Conservation (phyloP, 345 rosid genomes). For the Moricandia arvensis region DNA sequence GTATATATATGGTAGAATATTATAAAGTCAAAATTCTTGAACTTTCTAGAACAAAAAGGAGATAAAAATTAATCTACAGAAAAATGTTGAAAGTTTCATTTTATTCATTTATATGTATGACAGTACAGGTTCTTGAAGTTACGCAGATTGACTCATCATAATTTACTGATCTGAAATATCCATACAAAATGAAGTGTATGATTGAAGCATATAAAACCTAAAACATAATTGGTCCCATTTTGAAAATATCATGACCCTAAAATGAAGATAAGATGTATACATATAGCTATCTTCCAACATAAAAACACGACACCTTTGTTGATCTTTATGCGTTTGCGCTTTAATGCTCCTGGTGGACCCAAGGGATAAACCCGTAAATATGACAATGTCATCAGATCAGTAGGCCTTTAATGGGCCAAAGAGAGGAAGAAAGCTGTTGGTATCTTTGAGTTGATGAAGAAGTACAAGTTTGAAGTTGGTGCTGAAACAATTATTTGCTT, state of each 20-base stretch:
- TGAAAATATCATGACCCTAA: slow-evolving; percentile 25
- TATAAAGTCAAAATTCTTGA: too few relatives aligned
- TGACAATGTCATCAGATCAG: not conserved
- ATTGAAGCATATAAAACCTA: slow-evolving; percentile 26
- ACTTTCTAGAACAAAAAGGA: not conserved
- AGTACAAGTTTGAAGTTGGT: slow-evolving; percentile 58
- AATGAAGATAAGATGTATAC: slow-evolving; percentile 31
- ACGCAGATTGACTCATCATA: not conserved
- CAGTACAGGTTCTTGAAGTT: not conserved
- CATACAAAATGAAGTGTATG: not conserved
- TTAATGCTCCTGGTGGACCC: slow-evolving; percentile 5
- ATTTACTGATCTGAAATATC: not conserved
- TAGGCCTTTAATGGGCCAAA: too few relatives aligned
- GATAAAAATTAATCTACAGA: not conserved
- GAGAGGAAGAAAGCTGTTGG: too few relatives aligned
- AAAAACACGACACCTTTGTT: not conserved
- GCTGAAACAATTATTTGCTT: slow-evolving; percentile 65
- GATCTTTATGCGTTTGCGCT: not conserved
- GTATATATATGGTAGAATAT: too few relatives aligned
- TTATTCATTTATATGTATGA: not conserved
- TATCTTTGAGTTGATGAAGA: slow-evolving; percentile 54
- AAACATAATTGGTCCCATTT: slow-evolving; percentile 5
- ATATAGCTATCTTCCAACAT: slow-evolving; percentile 1
- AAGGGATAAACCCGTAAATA: not conserved
- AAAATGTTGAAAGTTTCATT: not conserved